A percentile compares a stretch with the other conserved stretches of the same genome.
Evolutionary conservation across 2,329 filamentous ascomycete genomes (phyloP).

Genomic region (Sporothrix mexicana): DNA sequence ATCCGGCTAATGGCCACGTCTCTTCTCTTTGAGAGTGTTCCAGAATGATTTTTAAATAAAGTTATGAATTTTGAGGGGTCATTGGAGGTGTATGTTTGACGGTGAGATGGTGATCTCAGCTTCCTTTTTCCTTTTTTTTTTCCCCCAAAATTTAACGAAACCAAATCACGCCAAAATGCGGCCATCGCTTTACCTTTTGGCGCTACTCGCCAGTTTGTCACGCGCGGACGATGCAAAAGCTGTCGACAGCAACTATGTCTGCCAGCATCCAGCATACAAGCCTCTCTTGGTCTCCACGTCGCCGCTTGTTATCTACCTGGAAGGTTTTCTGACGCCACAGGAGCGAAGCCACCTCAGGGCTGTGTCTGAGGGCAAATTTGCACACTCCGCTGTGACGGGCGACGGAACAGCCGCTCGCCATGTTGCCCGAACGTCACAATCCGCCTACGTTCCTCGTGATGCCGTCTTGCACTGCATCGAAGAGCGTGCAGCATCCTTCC

Average conservation of each 20-base stretch:
- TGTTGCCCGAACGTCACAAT: conserved; percentile 52
- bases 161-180: not conserved
- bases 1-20: conserved; percentile 33
- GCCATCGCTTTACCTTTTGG: not conserved
- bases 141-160: not conserved
- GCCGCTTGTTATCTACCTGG: conserved; percentile 55
- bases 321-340: conserved; percentile 50
- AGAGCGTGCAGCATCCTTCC: conserved; percentile 53
- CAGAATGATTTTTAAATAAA: not conserved
- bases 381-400: conserved; percentile 49
- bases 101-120: no score
- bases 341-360: conserved; percentile 52
- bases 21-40: not conserved
- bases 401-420: conserved; percentile 40
- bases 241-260: conserved; percentile 25
- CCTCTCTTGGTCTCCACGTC: conserved; percentile 54
- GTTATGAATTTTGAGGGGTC: no score
- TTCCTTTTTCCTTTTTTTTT: no score
- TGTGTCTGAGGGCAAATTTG: conserved; percentile 50
- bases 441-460: conserved; percentile 51
- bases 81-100: no score
- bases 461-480: conserved; percentile 54
- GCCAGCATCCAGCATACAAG: conserved; percentile 45
- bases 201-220: not conserved
- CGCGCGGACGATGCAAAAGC: not conserved